Evolutionary conservation across 2,329 filamentous ascomycete species (phyloP).

Genomic region (Fusarium succisae): DNA sequence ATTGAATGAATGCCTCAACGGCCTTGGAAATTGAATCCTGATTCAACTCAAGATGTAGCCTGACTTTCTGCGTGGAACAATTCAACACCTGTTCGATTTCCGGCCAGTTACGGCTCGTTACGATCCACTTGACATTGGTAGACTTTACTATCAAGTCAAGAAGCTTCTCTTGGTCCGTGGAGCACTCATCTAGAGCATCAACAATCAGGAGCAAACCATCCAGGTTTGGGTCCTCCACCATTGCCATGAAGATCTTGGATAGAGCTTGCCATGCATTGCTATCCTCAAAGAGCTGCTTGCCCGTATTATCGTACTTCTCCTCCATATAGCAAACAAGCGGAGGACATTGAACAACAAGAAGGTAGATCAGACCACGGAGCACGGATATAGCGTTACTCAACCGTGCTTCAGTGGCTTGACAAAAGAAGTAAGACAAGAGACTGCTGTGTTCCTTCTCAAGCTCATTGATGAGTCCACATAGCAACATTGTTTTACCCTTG

Average conservation of each 20-base stretch:
- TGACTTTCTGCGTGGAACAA: background rate
- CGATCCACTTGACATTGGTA: background rate
- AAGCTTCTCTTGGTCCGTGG: rapidly evolving
- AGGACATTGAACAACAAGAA: background rate
- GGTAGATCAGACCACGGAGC: background rate
- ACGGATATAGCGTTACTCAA: background rate
- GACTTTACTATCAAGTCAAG: background rate
- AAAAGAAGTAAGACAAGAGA: rapidly evolving
- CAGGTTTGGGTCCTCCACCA: rapidly evolving
- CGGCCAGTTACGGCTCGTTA: rapidly evolving
- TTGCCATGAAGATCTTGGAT: rapidly evolving
- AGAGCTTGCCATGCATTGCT: background rate
- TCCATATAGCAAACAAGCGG: rapidly evolving
- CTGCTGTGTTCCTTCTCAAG: rapidly evolving
- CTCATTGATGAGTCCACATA: background rate
- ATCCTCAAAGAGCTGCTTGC: background rate
- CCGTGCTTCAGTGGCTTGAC: background rate
- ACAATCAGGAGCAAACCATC: rapidly evolving
- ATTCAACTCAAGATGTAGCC: background rate
- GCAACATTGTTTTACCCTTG: background rate
- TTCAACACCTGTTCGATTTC: rapidly evolving
- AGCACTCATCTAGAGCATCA: background rate
- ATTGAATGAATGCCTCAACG: rapidly evolving
- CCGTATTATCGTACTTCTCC: rapidly evolving
- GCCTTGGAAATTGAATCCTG: rapidly evolving